A percentile compares a stretch with the other conserved stretches of the same genome.
These are phyloP conservation scores for Gnomoniopsis smithogilvyi DNA, from an alignment of 2,329 filamentous ascomycete species.

Conservation along the genomic window DNA sequence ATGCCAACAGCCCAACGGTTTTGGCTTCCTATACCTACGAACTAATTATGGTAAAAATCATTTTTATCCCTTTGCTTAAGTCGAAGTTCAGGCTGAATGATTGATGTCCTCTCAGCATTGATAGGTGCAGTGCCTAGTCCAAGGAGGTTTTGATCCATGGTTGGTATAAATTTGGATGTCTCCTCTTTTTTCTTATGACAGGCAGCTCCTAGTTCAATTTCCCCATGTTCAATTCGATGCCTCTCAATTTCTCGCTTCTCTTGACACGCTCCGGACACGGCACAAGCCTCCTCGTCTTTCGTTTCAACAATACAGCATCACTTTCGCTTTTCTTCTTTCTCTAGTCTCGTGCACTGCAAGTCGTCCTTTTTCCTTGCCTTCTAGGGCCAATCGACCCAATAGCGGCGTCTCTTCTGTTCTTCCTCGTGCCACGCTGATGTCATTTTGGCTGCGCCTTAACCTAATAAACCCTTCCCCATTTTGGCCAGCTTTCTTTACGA, in stretches of 20 bases:
- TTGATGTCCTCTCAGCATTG: neutral
- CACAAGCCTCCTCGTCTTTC: neutral
- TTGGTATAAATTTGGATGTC: neutral
- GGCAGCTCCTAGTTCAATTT: neutral
- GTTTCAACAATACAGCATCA: neutral
- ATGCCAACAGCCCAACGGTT: too few species aligned
- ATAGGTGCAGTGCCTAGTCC: neutral
- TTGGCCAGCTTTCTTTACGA: neutral
- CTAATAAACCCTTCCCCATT: neutral
- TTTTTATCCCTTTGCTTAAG: too few species aligned
- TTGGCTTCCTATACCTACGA: too few species aligned
- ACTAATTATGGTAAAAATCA: too few species aligned
- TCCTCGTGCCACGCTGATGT: slow-evolving; percentile 2
- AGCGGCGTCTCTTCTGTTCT: neutral
- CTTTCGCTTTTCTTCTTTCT: neutral
- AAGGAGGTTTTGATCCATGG: neutral
- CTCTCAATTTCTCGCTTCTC: neutral
- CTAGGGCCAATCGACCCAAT: neutral
- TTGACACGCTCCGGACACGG: neutral
- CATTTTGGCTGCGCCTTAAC: neutral
- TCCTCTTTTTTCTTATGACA: neutral
- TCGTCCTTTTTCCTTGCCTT: neutral
- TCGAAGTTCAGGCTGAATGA: neutral
- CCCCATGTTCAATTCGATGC: neutral
- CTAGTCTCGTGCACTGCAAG: neutral